Conservation (phyloP, 192 early-diverging fungal species). For the Entomortierella chlamydospora region DNA sequence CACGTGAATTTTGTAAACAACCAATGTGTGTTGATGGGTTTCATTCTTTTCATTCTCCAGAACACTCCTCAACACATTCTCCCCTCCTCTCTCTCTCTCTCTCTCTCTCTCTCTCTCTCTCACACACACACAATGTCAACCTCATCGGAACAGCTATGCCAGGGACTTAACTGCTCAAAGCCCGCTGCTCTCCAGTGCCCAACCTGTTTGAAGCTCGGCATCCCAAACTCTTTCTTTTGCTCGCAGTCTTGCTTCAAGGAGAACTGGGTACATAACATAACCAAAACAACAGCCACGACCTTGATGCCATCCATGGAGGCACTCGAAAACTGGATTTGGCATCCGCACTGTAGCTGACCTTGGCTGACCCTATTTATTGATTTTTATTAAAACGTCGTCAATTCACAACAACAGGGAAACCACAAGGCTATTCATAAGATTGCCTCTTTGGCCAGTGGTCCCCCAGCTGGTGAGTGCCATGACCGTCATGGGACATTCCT, state of each 20-base stretch:
- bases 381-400: neutral
- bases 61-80: no score
- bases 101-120: neutral
- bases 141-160: conserved; percentile 44
- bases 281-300: neutral
- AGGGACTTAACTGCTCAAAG: conserved; percentile 69
- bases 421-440: conserved; percentile 54
- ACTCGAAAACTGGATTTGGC: no score
- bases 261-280: conserved; percentile 66
- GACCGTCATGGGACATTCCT: neutral
- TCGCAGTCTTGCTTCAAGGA: conserved; percentile 82
- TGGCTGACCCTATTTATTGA: neutral
- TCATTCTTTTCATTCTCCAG: no score
- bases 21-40: neutral
- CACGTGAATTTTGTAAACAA: neutral
- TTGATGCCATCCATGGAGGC: no score
- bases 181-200: conserved; percentile 81
- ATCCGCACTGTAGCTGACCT: no score
- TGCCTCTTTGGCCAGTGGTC: conserved; percentile 33
- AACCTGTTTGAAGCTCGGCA: conserved; percentile 77
- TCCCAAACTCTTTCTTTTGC: conserved; percentile 80
- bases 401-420: conserved; percentile 12
- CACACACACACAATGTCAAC: neutral
- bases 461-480: conserved; percentile 24
- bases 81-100: neutral